These are phyloP conservation scores for Aurantiochytrium sp. DNA, from an alignment of 108 stramenopile species.

Conservation along the genomic window DNA sequence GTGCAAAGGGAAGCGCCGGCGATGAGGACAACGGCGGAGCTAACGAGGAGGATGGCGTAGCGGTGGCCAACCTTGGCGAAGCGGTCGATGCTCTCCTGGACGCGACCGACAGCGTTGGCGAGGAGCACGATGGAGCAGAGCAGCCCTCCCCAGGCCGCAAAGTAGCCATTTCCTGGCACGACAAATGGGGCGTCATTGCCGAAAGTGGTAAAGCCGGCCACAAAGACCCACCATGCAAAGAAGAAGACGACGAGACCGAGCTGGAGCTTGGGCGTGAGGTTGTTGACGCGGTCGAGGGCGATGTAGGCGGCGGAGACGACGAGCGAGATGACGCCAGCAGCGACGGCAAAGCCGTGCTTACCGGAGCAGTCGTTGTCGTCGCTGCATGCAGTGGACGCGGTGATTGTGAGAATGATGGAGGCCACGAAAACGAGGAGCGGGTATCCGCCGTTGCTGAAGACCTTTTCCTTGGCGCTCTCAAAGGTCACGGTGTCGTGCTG, in stretches of 20 bases:
- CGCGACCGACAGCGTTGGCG: neutral
- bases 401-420: neutral
- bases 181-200: neutral
- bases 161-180: slow-evolving; percentile 10
- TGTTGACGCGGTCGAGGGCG: neutral
- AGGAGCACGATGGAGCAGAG: neutral
- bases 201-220: neutral
- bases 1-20: neutral
- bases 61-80: slow-evolving; percentile 5
- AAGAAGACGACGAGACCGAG: neutral
- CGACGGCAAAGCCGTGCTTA: slow-evolving; percentile 5
- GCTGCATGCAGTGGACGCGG: neutral
- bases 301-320: slow-evolving; percentile 1
- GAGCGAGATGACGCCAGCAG: slow-evolving; percentile 8
- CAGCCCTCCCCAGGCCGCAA: slow-evolving; percentile 14
- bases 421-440: slow-evolving; percentile 13
- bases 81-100: neutral
- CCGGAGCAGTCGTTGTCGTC: neutral
- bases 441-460: neutral
- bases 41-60: neutral
- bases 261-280: neutral
- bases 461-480: neutral
- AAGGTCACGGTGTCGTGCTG: neutral
- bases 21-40: neutral
- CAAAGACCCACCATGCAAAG: slow-evolving; percentile 2